Base-by-base conservation (phyloP, 2,329 filamentous ascomycete genomes). In the Aspergillus eucalypticola region DNA sequence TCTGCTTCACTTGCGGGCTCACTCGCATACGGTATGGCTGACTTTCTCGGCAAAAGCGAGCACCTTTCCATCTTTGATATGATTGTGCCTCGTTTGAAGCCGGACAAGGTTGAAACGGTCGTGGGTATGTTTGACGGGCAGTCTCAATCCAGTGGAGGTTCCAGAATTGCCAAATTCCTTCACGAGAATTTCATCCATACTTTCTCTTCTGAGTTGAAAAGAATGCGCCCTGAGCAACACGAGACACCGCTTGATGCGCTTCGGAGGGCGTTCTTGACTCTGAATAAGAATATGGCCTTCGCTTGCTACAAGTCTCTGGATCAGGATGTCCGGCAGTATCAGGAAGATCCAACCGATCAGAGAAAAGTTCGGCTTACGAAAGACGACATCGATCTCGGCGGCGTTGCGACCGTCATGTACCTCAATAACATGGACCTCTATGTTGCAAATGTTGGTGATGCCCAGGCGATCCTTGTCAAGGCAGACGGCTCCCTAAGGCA, bases 111-210 rank as follows among this genome's bases (percentile, higher is more conserved):
- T 46, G 93, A 98, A 75, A 93, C 91, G 48, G 83, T 99, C 1
- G 80, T 99, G 49, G 95, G 94, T n/a, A 84, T 99, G 76, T 99
- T 99, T 71, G 96, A 99, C 73, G 95, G 95, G 3, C 91, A 97
- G 73, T 86, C 89, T n/a, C 83, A 96, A 60, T 91, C 91, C 2
- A 92, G 87, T 62, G 91, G 93, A 62, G 96, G 95, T 46, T 97
- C 93, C 63, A 96, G 96, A 79, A 91, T 99, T 67, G 93, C 95
- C 65, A 98, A 97, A 74, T 99, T 91, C 70, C 81, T 99, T 29
- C 94, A 99, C 72, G 95, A 99, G 78, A 94, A 97, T 71, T 97
- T 99, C 76, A 90, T 91, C 23, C 85, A 89, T 61, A 89, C 92
- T 15, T 95, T 99, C 70, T 86, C 86, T 5, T 84, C 89, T 57